Evolutionary conservation across 2,329 filamentous ascomycete genomes (phyloP), one percentile per base, ranked within the genome.

Genomic region (Rugonectria rugulosa): DNA sequence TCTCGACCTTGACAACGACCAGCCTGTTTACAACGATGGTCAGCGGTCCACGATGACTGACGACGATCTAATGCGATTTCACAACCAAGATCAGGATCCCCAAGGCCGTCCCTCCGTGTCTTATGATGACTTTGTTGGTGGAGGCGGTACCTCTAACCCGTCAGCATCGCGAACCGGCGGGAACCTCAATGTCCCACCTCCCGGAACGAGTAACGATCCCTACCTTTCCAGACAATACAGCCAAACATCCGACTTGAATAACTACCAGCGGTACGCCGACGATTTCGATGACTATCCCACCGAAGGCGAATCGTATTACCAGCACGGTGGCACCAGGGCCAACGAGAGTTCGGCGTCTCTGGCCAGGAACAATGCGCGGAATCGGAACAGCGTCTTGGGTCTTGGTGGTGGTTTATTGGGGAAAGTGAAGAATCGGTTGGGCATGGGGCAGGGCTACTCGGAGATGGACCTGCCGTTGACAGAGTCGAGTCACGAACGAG

Each of bases 381-480:
- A 92, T 72, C 85, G 95, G 65, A 97, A 96, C 72, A 98, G 93
- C 74, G 90, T 97, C 47, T 77, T 98, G 68, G 86, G 88, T 64
- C 77, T 98, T 68, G 93, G 94, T 58, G 93, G 94, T 58, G 93
- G 94, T 15, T 78, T 98, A 58, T 79, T 97, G 68, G 95, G 93
- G 38, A 88, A 84, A 69, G 89, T 94, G 36, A 98, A 96, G 79
- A 93, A 90, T 72, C 92, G 90, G 81, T 78, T 99, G 58, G 94
- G 95, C 48, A 92, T 97, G 87, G 89, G 86, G 19, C 83, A 90
- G 65, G 84, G 88, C 60, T 98, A 99, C 75, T 97, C 94, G 27
- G 95, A 98, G 76, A 99, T 99, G 95, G 94, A 99, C 72, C 81
- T 99, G 50, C 95, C 95, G 12, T 80, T 99, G 74, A 98, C 94